Base-by-base conservation (phyloP, 2,329 filamentous ascomycete species). In the Diaporthe caulivora region DNA sequence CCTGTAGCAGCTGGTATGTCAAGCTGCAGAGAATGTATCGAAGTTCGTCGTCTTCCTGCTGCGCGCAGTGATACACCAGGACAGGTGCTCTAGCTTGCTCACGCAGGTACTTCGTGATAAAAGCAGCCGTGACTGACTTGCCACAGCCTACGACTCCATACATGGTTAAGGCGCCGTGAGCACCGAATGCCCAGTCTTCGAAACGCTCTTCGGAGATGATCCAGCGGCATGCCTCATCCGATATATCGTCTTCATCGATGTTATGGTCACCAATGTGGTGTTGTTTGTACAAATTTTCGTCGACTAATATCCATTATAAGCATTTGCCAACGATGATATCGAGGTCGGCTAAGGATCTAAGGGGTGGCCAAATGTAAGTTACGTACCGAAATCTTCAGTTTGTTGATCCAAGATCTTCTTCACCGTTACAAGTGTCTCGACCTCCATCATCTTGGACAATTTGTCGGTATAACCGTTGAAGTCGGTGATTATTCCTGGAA, bases 181-280 rank as follows among this genome's bases (percentile, higher is more conserved):
- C 18, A 1, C 44, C 44, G 8, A 37, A 65, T 1, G 60, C 44
- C 60, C 60, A 65, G 44, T 65, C 60, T 37, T 37, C 60, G 44
- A 65, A 65, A 1, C 2, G 9, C 17, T 26, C 29, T 24, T 65
- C 44, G 6, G 44, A 26, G 1, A 47, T 37, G 44, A 65, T 37
- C 60, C 60, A 65, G 11, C 29, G 29, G 29, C 60, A 65, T 18
- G 60, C 60, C 24, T 65, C 60, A 24, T 65, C 60, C 7, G 60
- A 65, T 17, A 31, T 26, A 11, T 51, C 42, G 18, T 31, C 42
- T 34, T 49, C 60, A 10, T 51, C 31, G 44, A 29, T 11, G 15
- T 24, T 34, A 13, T 26, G 60, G 11, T 9, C 34, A 21, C 60
- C 60, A 29, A 49, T 34, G 18, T 65, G 42, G 42, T 65, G 44